Conservation (phyloP, 768 basidiomycete genomes). For the Chalciporus chontae region DNA sequence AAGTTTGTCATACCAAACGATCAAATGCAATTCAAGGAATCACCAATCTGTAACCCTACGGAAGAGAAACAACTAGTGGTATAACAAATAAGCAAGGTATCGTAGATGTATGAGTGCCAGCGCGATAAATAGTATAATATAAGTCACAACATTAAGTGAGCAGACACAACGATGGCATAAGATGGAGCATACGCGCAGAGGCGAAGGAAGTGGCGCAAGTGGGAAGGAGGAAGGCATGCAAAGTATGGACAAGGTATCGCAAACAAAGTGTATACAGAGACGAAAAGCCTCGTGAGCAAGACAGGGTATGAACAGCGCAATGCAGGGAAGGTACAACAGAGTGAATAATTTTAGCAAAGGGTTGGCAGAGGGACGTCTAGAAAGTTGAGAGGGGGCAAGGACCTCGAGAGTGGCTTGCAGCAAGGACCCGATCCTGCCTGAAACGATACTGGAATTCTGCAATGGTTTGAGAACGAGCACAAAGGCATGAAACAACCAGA, state of each 20-base stretch:
- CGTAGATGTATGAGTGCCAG: slow-evolving; percentile 20
- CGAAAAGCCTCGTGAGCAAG: slow-evolving; percentile 6
- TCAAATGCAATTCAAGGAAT: neutral
- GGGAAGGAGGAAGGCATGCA: slow-evolving; percentile 7
- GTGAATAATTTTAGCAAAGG: slow-evolving; percentile 16
- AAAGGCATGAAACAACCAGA: neutral
- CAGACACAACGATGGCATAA: slow-evolving; percentile 14
- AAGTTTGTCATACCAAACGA: neutral
- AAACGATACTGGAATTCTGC: slow-evolving; percentile 67
- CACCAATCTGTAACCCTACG: neutral
- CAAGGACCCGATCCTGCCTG: slow-evolving; percentile 46
- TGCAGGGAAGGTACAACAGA: slow-evolving; percentile 22
- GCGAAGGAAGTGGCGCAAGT: too few species aligned
- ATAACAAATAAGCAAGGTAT: slow-evolving; percentile 18
- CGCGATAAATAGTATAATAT: slow-evolving; percentile 17
- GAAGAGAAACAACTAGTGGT: neutral
- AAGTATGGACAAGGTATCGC: slow-evolving; percentile 15
- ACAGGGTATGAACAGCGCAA: slow-evolving; percentile 17
- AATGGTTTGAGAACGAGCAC: slow-evolving; percentile 3
- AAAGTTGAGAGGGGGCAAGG: slow-evolving; percentile 62
- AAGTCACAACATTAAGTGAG: slow-evolving; percentile 4
- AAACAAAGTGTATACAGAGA: neutral
- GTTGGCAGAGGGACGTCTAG: slow-evolving; percentile 22
- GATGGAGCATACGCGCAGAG: slow-evolving; percentile 11
- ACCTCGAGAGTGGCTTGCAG: slow-evolving; percentile 38